Evolutionary conservation across 2,329 filamentous ascomycete species (phyloP).

Genomic region (Aureobasidium sp.): DNA sequence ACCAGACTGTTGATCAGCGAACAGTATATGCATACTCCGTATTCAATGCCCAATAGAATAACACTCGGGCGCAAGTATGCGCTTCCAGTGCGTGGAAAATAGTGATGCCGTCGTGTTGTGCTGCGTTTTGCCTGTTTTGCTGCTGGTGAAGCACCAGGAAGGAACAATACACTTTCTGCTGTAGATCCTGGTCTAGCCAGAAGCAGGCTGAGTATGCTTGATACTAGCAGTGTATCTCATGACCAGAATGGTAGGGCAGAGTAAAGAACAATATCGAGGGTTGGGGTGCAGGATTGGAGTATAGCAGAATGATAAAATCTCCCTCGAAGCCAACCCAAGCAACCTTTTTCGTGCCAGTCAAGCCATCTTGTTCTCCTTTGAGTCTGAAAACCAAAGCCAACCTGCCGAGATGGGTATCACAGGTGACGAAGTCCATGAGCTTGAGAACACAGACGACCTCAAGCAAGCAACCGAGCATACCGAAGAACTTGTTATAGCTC

Average conservation of each 20-base stretch:
- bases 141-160: neutral
- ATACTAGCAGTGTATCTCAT: neutral
- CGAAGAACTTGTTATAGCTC: constrained; percentile 38
- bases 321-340: neutral
- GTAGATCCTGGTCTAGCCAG: neutral
- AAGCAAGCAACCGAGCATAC: constrained; percentile 24
- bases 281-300: neutral
- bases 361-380: neutral
- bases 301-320: neutral
- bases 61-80: neutral
- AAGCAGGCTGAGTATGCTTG: neutral
- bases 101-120: neutral
- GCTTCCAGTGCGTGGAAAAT: neutral
- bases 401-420: neutral
- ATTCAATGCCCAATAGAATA: neutral
- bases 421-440: constrained; percentile 15
- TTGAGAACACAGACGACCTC: constrained; percentile 25
- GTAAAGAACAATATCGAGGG: no score
- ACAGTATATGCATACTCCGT: neutral
- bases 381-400: no score
- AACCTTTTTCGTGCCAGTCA: neutral
- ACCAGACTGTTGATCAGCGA: neutral
- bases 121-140: neutral
- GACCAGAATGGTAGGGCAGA: neutral
- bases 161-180: neutral